Evolutionary conservation across 2,329 filamentous ascomycete species (phyloP), one percentile per base, ranked within the genome.

Genomic region (Eurotiales sp.): DNA sequence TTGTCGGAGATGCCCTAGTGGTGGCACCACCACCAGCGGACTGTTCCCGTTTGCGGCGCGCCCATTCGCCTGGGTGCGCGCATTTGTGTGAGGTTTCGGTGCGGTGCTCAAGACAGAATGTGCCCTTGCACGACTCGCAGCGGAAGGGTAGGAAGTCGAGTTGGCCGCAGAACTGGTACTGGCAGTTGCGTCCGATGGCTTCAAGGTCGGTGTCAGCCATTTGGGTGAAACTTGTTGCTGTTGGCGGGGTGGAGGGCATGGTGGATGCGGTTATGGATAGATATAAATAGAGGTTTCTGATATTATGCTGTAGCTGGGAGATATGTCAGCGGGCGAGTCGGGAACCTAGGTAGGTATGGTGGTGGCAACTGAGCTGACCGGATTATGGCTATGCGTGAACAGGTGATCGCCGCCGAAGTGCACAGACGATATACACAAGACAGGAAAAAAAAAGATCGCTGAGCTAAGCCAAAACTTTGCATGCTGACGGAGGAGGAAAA

Each of bases 111-210:
- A 95, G 86, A 69, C 95, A 99, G 75, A 85, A 99, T 14, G 87
- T 92, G 53, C 78, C 77, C 63, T 74, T 81, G 74, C 93, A 99
- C 60, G 88, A 93, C 67, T 95, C 88, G 75, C 93, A 99, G 65
- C 84, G 81, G 71, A 97, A 97, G 3, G 93, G 93, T 4, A 99
- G 83, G 70, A 99, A 97, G 72, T 97, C 93, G 55, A 97, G 87
- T 66, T 93, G 88, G 67, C 91, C 87, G 78, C 93, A 99, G 77
- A 90, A 95, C 58, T 86, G 77, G 72, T 88, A 86, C 70, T 96
- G 84, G 80, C 93, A 99, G 76, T 96, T 91, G 56, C 83, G 83
- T 70, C 93, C 93, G 61, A 97, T 86, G 21, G 91, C 81, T 62
- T 88, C 86, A 43, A 91, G 86, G 72, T 96, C 91, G 63, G 83